Evolutionary conservation across 2,329 filamentous ascomycete species (phyloP).

Genomic region (Aspergillus hortae): DNA sequence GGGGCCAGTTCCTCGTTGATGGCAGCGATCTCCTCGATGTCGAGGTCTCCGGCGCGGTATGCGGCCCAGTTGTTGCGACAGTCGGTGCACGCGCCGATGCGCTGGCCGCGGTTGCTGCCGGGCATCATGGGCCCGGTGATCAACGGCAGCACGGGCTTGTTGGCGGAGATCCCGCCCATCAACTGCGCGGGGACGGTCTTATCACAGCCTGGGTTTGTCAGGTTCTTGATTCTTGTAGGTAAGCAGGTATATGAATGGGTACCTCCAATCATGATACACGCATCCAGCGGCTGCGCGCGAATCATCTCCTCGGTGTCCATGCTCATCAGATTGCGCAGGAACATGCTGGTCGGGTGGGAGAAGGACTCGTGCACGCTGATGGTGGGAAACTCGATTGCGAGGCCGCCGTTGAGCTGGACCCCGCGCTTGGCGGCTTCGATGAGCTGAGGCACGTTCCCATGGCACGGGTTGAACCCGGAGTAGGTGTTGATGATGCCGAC

Average conservation of each 20-base stretch:
- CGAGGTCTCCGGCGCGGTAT: conserved; percentile 62
- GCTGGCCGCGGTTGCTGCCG: conserved; percentile 59
- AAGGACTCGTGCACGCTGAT: conserved; percentile 70
- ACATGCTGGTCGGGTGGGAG: conserved; percentile 70
- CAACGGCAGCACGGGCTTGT: conserved; percentile 66
- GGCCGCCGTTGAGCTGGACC: conserved; percentile 62
- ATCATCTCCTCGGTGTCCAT: conserved; percentile 82
- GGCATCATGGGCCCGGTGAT: conserved; percentile 75
- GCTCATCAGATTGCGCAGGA: conserved; percentile 69
- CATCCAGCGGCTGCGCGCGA: conserved; percentile 66
- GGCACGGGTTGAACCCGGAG: conserved; percentile 71
- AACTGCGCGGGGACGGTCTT: conserved; percentile 71
- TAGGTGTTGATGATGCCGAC: conserved; percentile 73
- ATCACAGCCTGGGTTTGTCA: conserved; percentile 57
- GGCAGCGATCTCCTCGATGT: conserved; percentile 67
- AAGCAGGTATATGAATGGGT: not conserved
- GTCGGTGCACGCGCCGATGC: conserved; percentile 71
- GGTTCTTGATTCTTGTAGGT: not conserved
- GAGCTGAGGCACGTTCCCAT: conserved; percentile 68
- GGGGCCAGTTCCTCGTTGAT: conserved; percentile 72
- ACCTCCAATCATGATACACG: conserved; percentile 65
- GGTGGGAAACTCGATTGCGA: conserved; percentile 70
- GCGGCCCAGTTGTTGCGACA: conserved; percentile 71
- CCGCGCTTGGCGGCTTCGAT: conserved; percentile 68
- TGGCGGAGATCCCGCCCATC: conserved; percentile 72